These are phyloP conservation scores for Diaporthe citri DNA, from an alignment of 2,329 filamentous ascomycete genomes.

Conservation along the genomic window DNA sequence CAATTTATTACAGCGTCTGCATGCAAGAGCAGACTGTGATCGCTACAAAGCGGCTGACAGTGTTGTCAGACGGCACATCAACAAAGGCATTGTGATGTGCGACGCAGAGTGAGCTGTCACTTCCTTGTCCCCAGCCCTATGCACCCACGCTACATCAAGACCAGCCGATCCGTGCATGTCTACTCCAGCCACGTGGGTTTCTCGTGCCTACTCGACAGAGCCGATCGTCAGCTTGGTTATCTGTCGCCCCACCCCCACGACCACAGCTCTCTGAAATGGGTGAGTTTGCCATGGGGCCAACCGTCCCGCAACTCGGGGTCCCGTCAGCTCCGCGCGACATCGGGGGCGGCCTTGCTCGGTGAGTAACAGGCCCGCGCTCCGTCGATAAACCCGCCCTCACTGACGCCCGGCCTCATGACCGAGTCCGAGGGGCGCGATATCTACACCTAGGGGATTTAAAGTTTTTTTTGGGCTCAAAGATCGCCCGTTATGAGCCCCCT, in stretches of 20 bases:
- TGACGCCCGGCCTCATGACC: background rate
- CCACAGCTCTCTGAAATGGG: background rate
- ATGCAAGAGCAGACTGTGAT: background rate
- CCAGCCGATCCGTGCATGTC: background rate
- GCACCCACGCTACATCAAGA: background rate
- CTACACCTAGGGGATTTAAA: background rate
- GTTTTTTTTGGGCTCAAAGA: background rate
- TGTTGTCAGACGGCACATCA: background rate
- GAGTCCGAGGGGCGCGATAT: background rate
- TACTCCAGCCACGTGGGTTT: background rate
- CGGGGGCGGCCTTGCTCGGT: background rate
- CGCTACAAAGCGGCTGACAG: background rate
- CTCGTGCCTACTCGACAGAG: background rate
- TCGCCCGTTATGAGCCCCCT: background rate
- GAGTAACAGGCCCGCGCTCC: background rate
- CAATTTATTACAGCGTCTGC: background rate
- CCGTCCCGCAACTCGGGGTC: background rate
- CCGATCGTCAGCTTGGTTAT: background rate
- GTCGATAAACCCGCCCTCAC: background rate
- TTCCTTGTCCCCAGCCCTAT: constrained; percentile 3
- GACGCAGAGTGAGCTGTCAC: constrained; percentile 2
- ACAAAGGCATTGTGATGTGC: constrained; percentile 5
- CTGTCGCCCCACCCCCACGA: background rate
- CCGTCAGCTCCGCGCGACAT: background rate
- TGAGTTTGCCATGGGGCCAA: background rate